These are phyloP conservation scores for Acanthamoeba pearcei DNA, from an alignment of 208 protist genomes.

Conservation along the genomic window DNA sequence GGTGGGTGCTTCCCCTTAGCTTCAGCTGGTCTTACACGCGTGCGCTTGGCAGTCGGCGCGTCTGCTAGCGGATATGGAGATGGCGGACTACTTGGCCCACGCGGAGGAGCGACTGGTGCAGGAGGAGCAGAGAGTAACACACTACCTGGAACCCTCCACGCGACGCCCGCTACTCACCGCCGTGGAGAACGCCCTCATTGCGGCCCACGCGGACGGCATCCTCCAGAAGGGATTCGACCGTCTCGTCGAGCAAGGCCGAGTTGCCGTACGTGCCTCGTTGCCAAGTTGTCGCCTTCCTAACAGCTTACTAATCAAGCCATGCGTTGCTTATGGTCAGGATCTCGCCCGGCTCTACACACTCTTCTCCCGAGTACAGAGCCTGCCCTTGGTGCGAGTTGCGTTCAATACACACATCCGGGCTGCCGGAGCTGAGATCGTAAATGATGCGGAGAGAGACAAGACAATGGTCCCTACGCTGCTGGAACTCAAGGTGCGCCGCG, in stretches of 20 bases:
- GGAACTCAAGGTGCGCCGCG: slow-evolving; percentile 86
- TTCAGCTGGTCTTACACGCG: background rate
- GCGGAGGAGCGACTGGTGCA: slow-evolving; percentile 78
- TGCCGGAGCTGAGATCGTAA: slow-evolving; percentile 78
- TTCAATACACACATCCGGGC: slow-evolving; percentile 81
- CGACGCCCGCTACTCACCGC: slow-evolving; percentile 72
- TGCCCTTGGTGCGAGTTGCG: slow-evolving; percentile 68
- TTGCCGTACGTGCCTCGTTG: background rate
- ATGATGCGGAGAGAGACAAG: slow-evolving; percentile 83
- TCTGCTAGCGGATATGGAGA: slow-evolving; percentile 32
- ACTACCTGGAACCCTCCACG: slow-evolving; percentile 83
- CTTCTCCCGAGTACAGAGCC: slow-evolving; percentile 71
- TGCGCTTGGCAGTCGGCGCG: background rate
- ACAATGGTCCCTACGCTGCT: slow-evolving; percentile 91
- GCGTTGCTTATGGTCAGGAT: slow-evolving; percentile 74
- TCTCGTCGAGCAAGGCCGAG: slow-evolving; percentile 28
- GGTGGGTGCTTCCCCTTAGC: background rate
- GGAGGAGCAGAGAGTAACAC: slow-evolving; percentile 80
- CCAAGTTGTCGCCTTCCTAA: background rate
- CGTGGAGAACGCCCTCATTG: slow-evolving; percentile 81
- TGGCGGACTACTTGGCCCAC: slow-evolving; percentile 83
- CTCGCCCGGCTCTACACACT: slow-evolving; percentile 79
- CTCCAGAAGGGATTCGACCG: slow-evolving; percentile 73
- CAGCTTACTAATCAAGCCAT: background rate
- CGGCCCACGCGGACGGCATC: slow-evolving; percentile 77